Evolutionary conservation across 371 early-diverging fungal genomes (phyloP).

Genomic region (Encephalitozoon romaleae): DNA sequence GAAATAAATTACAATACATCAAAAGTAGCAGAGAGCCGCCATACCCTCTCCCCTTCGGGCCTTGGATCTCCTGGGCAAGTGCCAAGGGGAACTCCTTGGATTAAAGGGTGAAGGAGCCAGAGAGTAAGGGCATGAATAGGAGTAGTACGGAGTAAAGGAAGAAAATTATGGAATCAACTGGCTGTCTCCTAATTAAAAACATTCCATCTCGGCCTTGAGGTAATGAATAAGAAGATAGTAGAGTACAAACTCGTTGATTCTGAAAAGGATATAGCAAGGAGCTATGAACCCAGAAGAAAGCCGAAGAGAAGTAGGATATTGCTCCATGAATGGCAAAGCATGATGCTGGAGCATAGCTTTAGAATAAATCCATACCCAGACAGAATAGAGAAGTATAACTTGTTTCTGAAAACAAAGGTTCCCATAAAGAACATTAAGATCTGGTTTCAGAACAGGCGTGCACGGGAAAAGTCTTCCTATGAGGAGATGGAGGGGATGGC

Average conservation of each 20-base stretch:
- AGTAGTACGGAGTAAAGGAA: not conserved
- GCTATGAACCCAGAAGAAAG: not conserved
- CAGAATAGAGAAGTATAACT: not conserved
- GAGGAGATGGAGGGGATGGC: not conserved
- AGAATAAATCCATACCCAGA: not conserved
- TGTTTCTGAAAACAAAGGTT: slow-evolving; percentile 14
- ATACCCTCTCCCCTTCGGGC: too few species aligned
- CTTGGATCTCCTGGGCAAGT: too few species aligned
- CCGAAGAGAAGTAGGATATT: not conserved
- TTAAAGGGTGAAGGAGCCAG: not conserved
- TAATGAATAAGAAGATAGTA: not conserved
- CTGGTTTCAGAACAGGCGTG: slow-evolving; percentile 59
- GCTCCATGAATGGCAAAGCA: not conserved
- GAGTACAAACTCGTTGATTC: not conserved
- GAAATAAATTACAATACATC: not conserved
- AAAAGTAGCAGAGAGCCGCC: not conserved
- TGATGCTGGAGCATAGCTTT: not conserved
- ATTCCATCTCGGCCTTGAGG: not conserved
- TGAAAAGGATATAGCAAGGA: not conserved
- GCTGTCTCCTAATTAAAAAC: not conserved
- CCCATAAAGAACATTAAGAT: slow-evolving; percentile 51
- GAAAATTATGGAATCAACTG: not conserved
- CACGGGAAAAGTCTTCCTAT: slow-evolving; percentile 43
- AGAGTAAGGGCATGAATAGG: not conserved
- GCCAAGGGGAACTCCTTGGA: not conserved